Evolutionary conservation across 495 filamentous ascomycete species (phyloP).

Genomic region (Aspergillus nanangensis): DNA sequence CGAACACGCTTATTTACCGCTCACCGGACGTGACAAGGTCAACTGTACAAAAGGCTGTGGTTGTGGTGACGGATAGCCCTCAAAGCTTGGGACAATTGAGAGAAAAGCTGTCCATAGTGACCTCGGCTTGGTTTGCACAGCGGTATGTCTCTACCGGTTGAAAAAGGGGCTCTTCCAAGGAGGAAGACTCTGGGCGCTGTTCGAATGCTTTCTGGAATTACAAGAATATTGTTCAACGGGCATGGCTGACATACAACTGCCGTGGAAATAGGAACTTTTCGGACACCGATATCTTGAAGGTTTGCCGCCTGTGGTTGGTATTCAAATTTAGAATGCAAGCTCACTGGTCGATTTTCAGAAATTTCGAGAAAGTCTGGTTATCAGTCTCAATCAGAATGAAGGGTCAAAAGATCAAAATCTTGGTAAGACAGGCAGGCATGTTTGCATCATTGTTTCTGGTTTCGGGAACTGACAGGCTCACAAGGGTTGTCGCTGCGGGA

Average conservation of each 20-base stretch:
- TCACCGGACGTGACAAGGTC: conserved; percentile 88
- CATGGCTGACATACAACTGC: conserved; percentile 15
- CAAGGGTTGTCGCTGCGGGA: conserved; percentile 80
- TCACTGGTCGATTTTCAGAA: conserved; percentile 44
- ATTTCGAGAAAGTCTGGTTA: conserved; percentile 84
- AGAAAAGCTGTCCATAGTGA: conserved; percentile 83
- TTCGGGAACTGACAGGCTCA: conserved; percentile 12
- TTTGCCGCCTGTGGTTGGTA: conserved; percentile 24
- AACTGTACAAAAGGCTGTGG: conserved; percentile 98
- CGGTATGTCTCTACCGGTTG: conserved; percentile 76
- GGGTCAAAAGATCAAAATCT: conserved; percentile 80
- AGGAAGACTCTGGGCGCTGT: too few relatives aligned
- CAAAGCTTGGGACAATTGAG: conserved; percentile 73
- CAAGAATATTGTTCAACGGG: not conserved
- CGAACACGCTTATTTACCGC: conserved; percentile 67
- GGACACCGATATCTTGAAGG: conserved; percentile 68
- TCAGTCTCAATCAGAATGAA: conserved; percentile 62
- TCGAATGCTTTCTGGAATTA: not conserved
- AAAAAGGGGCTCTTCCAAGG: too few relatives aligned
- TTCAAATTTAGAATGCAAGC: not conserved
- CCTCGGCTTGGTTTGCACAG: conserved; percentile 94
- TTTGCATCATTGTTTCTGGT: not conserved
- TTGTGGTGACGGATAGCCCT: conserved; percentile 89
- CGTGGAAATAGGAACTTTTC: conserved; percentile 56
- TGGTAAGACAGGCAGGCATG: conserved; percentile 42